Conservation (phyloP, 148 eudicot genomes). For the Amaranthus cruentus region DNA sequence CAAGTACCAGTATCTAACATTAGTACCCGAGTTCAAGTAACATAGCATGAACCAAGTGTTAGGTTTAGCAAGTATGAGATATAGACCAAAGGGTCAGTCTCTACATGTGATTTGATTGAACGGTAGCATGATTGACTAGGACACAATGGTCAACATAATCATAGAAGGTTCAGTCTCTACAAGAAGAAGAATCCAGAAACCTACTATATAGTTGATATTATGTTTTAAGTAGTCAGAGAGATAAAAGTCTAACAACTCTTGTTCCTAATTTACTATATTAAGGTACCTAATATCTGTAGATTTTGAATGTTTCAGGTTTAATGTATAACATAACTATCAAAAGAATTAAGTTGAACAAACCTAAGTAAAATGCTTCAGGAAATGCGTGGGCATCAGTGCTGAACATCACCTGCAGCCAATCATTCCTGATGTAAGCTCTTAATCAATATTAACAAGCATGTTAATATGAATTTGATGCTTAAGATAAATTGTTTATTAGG, state of each 20-base stretch:
- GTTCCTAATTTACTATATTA: neutral
- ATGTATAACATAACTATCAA: neutral
- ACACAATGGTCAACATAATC: neutral
- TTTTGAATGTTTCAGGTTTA: neutral
- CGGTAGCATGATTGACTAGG: neutral
- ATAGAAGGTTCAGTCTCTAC: neutral
- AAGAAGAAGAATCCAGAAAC: neutral
- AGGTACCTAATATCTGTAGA: neutral
- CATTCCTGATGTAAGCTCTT: conserved; percentile 15
- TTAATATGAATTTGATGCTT: neutral
- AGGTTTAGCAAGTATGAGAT: no score
- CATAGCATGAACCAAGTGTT: no score
- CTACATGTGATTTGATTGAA: neutral
- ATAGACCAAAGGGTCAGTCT: no score
- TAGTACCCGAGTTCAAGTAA: no score
- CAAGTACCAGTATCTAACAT: no score
- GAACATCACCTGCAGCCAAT: conserved; percentile 81
- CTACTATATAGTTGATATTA: neutral
- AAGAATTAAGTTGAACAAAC: conserved; percentile 35
- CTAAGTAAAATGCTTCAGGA: conserved; percentile 89
- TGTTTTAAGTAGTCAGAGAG: neutral
- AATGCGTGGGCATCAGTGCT: conserved; percentile 87
- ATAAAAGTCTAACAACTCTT: neutral
- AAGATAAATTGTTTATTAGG: neutral
- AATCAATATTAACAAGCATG: neutral